Evolutionary conservation across 345 rosid genomes (phyloP), one percentile per base, ranked within the genome.

Genomic region (Rhizophora mangle): DNA sequence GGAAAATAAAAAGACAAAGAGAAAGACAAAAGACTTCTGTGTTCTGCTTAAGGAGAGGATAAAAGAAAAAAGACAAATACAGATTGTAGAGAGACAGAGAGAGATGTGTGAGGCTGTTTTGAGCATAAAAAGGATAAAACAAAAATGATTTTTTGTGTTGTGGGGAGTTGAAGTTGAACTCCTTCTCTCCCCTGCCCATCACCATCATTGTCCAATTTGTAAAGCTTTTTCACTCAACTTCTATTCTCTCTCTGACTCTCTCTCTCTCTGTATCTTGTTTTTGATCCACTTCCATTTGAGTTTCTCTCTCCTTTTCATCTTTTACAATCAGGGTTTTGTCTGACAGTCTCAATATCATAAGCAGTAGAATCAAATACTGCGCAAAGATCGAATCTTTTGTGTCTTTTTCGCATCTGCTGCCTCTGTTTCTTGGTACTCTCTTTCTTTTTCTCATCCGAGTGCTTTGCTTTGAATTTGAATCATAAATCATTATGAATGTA

Each of bases 161-260:
- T 68, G 67, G 59, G 54, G 69, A 49, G 68, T 72, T 57, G 74
- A 62, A 64, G 52, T 30, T 37, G 21, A 29, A 69, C 29, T 57
- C 67, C 37, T 32, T 37, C 64, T 68, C 63, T 20, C 30, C 51
- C 73, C 72, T 77, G 74, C 32, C 79, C 61, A 76, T 82, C 85
- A 60, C 82, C 74, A 78, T 82, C 83, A 75, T 80, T 75, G 81
- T 70, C 72, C 47, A 68, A 67, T 72, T 75, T 61, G 62, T 60
- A 68, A 74, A 72, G 74, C 72, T 72, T 72, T 70, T 59, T 46
- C 18, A 34, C 18, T 54, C 62, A 30, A 51, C 73, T 69, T 31
- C 63, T 31, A 47, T 52, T 72, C 31, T 61, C 39, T n/a, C 5
- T 74, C 29, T 11, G 24, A 24, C 13, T 53, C 58, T 47, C 9